phyloP scores from a whole-genome alignment of 2,329 filamentous ascomycete genomes.

The Cryphonectria japonica region DNA sequence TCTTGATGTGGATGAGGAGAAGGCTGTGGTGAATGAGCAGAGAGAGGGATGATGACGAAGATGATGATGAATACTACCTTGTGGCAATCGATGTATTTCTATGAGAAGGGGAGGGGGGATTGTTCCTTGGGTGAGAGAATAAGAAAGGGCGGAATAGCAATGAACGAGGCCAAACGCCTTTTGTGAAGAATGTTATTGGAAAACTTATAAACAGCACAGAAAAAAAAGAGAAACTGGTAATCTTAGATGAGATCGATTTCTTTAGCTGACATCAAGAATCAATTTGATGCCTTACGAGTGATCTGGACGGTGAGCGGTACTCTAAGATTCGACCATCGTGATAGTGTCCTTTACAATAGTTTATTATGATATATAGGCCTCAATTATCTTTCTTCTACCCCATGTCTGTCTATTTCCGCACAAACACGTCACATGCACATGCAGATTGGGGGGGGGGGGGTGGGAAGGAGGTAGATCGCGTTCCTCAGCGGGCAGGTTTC shows the following conservation, averaged over 20 bases:
- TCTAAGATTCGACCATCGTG: too few species aligned
- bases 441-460: too few species aligned
- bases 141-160: neutral
- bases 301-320: neutral
- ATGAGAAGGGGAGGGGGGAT: too few species aligned
- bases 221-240: neutral
- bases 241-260: neutral
- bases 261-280: neutral
- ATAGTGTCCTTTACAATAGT: neutral
- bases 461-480: neutral
- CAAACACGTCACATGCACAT: too few species aligned
- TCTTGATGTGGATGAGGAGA: constrained; percentile 28
- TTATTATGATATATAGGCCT: too few species aligned
- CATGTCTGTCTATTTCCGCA: too few species aligned
- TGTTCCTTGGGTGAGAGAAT: neutral
- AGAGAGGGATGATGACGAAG: constrained; percentile 10
- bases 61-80: too few species aligned
- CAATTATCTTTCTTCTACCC: too few species aligned
- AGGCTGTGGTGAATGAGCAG: constrained; percentile 23
- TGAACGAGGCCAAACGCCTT: neutral
- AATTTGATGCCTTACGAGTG: neutral
- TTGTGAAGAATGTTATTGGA: neutral
- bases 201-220: neutral
- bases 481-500: too few species aligned
- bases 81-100: too few species aligned